These are phyloP conservation scores for Neurospora sp. DNA, from an alignment of 495 filamentous ascomycete genomes.

Conservation along the genomic window DNA sequence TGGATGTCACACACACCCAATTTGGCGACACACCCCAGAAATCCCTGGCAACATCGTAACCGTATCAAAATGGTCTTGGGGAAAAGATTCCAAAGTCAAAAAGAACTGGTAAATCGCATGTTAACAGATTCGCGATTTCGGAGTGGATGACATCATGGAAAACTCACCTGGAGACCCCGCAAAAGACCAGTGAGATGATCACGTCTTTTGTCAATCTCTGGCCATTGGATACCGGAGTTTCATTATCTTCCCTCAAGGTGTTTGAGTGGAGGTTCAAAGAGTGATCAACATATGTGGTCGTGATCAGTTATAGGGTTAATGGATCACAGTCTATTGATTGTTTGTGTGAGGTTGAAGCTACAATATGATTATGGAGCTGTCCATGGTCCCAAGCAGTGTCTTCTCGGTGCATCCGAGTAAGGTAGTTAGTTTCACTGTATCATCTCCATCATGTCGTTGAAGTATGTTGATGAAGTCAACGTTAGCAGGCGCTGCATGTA, in stretches of 20 bases:
- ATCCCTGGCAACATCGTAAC: neutral
- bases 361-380: neutral
- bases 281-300: neutral
- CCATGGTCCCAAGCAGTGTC: neutral
- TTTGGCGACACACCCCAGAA: neutral
- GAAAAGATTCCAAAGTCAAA: neutral
- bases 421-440: neutral
- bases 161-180: neutral
- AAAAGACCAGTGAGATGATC: neutral
- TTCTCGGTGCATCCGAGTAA: neutral
- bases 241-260: neutral
- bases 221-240: neutral
- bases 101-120: neutral
- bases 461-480: neutral
- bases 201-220: neutral
- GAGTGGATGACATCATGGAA: rapidly evolving
- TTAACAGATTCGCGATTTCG: neutral
- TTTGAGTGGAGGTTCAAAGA: neutral
- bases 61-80: neutral
- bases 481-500: neutral
- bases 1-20: neutral
- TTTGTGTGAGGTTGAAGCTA: neutral
- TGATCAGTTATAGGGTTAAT: neutral
- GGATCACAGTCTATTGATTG: neutral
- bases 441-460: neutral